These are phyloP conservation scores for Bocquillonia castaneifolia DNA, from an alignment of 441 rosid genomes.

Conservation along the genomic window DNA sequence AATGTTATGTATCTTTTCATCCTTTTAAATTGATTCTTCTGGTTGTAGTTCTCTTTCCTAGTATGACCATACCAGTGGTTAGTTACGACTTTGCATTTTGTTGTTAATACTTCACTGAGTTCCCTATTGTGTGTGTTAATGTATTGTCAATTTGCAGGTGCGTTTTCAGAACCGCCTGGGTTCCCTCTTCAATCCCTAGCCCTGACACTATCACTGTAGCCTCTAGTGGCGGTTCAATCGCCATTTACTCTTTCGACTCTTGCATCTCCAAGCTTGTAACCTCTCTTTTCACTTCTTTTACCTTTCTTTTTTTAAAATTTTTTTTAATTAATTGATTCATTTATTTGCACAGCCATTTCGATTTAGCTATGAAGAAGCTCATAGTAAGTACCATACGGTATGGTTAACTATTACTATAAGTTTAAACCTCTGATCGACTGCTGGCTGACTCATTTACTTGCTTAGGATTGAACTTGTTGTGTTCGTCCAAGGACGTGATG, in stretches of 20 bases:
- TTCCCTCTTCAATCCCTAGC: constrained; percentile 50
- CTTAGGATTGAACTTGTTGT: constrained; percentile 54
- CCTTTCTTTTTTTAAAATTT: neutral
- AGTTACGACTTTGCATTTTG: too few relatives aligned
- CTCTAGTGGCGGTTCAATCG: constrained; percentile 73
- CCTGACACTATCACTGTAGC: constrained; percentile 63
- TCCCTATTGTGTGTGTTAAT: too few relatives aligned
- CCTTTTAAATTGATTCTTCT: too few relatives aligned
- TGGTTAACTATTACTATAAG: too few relatives aligned
- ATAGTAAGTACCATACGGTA: constrained; percentile 37
- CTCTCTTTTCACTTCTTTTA: neutral
- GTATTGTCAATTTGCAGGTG: too few relatives aligned
- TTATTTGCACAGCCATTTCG: constrained; percentile 23
- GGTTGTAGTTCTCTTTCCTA: too few relatives aligned
- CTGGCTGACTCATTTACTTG: neutral
- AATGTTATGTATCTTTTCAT: too few relatives aligned
- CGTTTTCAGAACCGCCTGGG: constrained; percentile 78
- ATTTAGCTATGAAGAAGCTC: constrained; percentile 35
- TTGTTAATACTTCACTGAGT: too few relatives aligned
- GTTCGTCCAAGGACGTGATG: constrained; percentile 68
- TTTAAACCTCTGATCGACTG: too few relatives aligned
- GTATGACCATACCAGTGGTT: too few relatives aligned
- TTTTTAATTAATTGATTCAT: neutral
- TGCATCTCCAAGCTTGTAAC: constrained; percentile 46
- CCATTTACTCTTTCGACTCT: constrained; percentile 63